Evolutionary conservation across 768 basidiomycete species (phyloP).

Genomic region (Panaeolus papilionaceus): DNA sequence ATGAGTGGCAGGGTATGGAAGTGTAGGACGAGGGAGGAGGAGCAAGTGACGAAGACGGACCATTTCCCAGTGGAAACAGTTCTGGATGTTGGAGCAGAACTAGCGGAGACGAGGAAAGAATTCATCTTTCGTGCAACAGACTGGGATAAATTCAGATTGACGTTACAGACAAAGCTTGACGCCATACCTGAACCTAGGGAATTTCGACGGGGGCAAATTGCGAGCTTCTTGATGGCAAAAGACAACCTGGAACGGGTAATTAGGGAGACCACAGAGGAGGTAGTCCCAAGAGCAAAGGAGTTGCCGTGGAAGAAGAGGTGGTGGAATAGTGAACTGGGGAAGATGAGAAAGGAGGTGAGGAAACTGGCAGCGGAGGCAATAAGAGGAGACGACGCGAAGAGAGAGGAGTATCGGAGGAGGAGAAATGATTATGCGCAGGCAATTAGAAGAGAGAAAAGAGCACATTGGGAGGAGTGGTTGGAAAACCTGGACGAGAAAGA

Average conservation of each 20-base stretch:
- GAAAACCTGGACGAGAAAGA: background rate
- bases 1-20: too few species aligned
- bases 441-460: too few species aligned
- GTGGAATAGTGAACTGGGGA: slow-evolving; percentile 30
- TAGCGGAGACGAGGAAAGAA: too few species aligned
- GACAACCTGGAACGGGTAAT: slow-evolving; percentile 11
- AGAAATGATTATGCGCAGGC: too few species aligned
- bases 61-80: too few species aligned
- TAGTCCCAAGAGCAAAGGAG: slow-evolving; percentile 17
- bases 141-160: slow-evolving; percentile 34
- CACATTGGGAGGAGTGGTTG: too few species aligned
- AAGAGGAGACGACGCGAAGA: slow-evolving; percentile 34
- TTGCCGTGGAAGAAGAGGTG: slow-evolving; percentile 25
- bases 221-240: background rate
- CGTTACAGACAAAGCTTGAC: slow-evolving; percentile 17
- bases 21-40: too few species aligned
- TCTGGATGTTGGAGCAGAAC: too few species aligned
- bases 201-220: background rate
- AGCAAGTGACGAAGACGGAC: too few species aligned
- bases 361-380: slow-evolving; percentile 22
- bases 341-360: slow-evolving; percentile 10
- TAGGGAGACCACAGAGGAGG: slow-evolving; percentile 11
- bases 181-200: background rate
- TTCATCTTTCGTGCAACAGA: slow-evolving; percentile 21
- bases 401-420: background rate